Base-by-base conservation (phyloP, 2,329 filamentous ascomycete species). In the Alternaria novae-zelandiae region DNA sequence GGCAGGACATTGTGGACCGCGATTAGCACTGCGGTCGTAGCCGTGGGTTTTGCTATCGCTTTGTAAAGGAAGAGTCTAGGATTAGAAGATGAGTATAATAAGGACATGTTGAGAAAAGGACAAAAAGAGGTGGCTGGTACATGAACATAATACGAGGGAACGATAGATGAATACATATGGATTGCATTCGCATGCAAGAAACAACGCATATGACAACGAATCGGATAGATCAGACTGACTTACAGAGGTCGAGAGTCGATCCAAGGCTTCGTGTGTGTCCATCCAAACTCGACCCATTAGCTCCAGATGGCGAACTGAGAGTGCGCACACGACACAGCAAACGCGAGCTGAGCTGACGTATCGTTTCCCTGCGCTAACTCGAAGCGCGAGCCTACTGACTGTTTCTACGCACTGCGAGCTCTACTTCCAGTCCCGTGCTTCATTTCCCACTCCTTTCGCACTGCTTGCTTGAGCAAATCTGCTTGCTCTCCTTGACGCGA, bases 21-120 rank as follows among this genome's bases (percentile, higher is more conserved):
- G 9, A 45, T 59, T 6, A 59, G 47, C 25, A 59, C 57, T 8
- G 69, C 60, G 4, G 11, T 74, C 4, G 23, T 77, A 12, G 70
- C 70, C 26, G 70, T 67, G 11, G 25, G 71, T 11, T 65, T 64
- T 26, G 74, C 71, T 6, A 58, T 74, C 49, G 67, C 60, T 9
- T 65, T 76, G 67, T 76, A 54, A 13, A 7, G 57, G 5, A 8
- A 41, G 5, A n/a, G 20, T n/a, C 7, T 20, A 28, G 9, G 17
- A 17, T 3, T 3, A 36, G 17, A 0, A 36, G 28, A 21, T n/a
- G n/a, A 23, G 15, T 3, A 10, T 36, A 51, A 5, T n/a, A 21
- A 12, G 5, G 3, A 17, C 0, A 25, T 36, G 36, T 36, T 7
- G 13, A 25, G 55, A 25, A 50, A n/a, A 36, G 15, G 17, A 47